Conservation (phyloP, 2,329 filamentous ascomycete species). For the Elsinoe necatrix region DNA sequence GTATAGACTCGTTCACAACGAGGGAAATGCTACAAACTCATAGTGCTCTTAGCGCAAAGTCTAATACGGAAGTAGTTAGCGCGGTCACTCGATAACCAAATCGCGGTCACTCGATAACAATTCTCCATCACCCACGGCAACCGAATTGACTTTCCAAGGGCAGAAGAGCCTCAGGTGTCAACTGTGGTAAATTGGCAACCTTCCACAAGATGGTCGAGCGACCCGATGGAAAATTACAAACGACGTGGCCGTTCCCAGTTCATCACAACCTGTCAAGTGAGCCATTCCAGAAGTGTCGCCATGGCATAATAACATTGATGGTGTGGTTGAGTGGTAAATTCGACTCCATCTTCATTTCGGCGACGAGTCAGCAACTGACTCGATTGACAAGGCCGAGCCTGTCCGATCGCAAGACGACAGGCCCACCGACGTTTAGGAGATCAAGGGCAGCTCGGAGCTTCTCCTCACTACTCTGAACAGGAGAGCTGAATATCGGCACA, state of each 20-base stretch:
- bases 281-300: neutral
- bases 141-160: neutral
- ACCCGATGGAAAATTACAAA: neutral
- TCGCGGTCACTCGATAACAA: no score
- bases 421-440: neutral
- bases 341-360: conserved; percentile 10
- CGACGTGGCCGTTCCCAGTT: neutral
- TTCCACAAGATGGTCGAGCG: neutral
- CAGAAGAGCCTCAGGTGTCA: neutral
- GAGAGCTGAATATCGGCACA: neutral
- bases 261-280: neutral
- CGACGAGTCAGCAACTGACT: conserved; percentile 10
- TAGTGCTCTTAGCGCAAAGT: no score
- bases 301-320: neutral
- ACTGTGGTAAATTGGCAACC: conserved; percentile 1
- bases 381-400: neutral
- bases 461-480: neutral
- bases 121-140: neutral
- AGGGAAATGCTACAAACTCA: no score
- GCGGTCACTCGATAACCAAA: no score
- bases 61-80: no score
- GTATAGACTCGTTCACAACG: no score
- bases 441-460: neutral
- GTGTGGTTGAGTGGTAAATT: neutral
- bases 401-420: conserved; percentile 1